Conservation (phyloP, 164 flowering plant species). For the Nelumbo lutea region DNA sequence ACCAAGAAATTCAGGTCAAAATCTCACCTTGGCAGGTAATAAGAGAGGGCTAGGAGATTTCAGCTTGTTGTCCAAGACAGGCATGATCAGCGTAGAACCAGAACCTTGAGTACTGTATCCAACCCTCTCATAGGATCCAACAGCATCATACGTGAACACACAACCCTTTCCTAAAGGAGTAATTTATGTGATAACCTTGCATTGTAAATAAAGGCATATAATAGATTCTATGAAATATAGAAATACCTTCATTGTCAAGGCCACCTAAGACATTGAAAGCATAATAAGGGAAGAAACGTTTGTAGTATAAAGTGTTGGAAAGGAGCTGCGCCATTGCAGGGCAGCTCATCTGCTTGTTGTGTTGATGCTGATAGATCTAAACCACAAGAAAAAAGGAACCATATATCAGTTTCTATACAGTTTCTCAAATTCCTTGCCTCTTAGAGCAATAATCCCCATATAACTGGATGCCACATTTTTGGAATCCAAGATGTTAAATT, state of each 20-base stretch:
- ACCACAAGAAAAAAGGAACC: conserved; percentile 3
- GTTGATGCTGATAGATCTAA: conserved; percentile 92
- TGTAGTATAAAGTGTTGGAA: conserved; percentile 95
- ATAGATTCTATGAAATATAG: background rate
- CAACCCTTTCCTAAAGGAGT: conserved; percentile 79
- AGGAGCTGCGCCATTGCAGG: conserved; percentile 98
- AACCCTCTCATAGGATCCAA: conserved; percentile 95
- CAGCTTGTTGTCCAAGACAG: conserved; percentile 89
- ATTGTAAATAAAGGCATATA: background rate
- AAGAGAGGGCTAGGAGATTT: conserved; percentile 96
- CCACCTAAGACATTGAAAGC: conserved; percentile 95
- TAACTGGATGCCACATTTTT: background rate
- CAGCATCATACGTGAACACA: conserved; percentile 98
- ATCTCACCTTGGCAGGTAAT: conserved; percentile 68
- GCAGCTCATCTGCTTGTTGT: conserved; percentile 98
- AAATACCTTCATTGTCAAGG: conserved; percentile 76
- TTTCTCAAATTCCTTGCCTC: background rate
- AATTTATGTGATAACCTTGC: background rate
- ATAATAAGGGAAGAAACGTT: conserved; percentile 96
- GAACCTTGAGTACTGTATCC: conserved; percentile 97
- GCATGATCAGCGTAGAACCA: conserved; percentile 88
- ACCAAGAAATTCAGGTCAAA: background rate
- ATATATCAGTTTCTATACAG: background rate
- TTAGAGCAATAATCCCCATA: background rate
- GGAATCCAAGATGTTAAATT: background rate